Conservation (phyloP, 2,329 filamentous ascomycete genomes). For the Pseudogymnoascus sp. region DNA sequence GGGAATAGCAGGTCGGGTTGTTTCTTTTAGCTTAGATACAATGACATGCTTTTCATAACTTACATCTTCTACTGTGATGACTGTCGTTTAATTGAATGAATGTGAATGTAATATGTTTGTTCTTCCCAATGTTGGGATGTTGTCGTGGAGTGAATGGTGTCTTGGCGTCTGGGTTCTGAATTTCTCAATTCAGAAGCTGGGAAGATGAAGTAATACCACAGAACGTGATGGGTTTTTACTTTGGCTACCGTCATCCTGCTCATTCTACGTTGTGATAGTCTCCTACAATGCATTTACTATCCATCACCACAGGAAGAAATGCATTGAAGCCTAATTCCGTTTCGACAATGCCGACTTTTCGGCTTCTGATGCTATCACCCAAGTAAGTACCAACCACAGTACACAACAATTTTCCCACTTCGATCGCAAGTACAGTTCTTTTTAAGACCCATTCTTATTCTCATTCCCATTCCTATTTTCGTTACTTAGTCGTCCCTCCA, state of each 20-base stretch:
- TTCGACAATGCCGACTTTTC: too few relatives aligned
- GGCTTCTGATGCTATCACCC: background rate
- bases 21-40: constrained; percentile 9
- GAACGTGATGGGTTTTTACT: background rate
- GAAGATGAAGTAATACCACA: background rate
- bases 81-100: background rate
- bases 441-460: too few relatives aligned
- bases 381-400: background rate
- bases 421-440: background rate
- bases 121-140: background rate
- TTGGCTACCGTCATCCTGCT: background rate
- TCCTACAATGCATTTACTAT: background rate
- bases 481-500: too few relatives aligned
- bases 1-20: background rate
- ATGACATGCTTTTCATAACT: constrained; percentile 2
- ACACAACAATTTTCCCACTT: background rate
- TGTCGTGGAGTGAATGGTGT: background rate
- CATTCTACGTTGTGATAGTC: background rate
- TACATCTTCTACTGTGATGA: background rate
- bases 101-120: background rate
- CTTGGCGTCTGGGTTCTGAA: background rate
- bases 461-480: too few relatives aligned
- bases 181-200: background rate
- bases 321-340: background rate
- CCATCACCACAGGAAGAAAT: background rate